Evolutionary conservation across 2,329 filamentous ascomycete genomes (phyloP), one percentile per base, ranked within the genome.

Genomic region (Blastomyces percursus): DNA sequence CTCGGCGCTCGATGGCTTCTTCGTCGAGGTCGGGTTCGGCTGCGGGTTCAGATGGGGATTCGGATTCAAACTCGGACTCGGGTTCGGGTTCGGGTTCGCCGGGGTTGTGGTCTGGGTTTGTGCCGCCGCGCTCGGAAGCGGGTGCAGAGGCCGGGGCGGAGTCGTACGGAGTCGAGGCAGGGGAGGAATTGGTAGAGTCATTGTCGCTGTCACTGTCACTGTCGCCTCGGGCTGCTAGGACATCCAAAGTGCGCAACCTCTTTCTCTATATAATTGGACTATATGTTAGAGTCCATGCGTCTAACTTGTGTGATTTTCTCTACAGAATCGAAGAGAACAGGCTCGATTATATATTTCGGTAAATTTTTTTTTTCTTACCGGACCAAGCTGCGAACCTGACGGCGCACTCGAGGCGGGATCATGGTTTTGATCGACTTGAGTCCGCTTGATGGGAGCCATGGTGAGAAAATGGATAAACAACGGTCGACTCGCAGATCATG

Each of bases 1-100:
- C 86, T 59, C 81, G 79, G 60, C 83, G 74, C 69, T 89, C 86
- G 67, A 75, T 65, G 56, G 73, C 72, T 21, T 73, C 72, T 62
- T 78, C 75, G 32, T 66, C 66, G 44, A 67, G 57, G n/a, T 48
- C 32, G 9, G 24, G 30, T n/a, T 87, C 85, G 66, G 78, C 74
- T 14, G 14, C 16, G 42, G 4, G 30, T n/a, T 87, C 85, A 66
- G 78, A 74, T 14, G 14, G 42, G 42, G 42, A 44, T 9, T 84
- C 82, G 44, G 80, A 76, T 62, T 86, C 32, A 12, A 55, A 57
- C 5, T 40, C 61, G 24, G 50, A 51, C 32, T 46, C 27, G 27
- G 27, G 2, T 30, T 30, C 27, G 27, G 27, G 2, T 30, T 30
- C 61, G 32, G 76, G 70, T 16, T 73, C 69, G 12, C 68, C 62